These are phyloP conservation scores for Neobulgaria alba DNA, from an alignment of 2,329 filamentous ascomycete genomes.

Conservation along the genomic window DNA sequence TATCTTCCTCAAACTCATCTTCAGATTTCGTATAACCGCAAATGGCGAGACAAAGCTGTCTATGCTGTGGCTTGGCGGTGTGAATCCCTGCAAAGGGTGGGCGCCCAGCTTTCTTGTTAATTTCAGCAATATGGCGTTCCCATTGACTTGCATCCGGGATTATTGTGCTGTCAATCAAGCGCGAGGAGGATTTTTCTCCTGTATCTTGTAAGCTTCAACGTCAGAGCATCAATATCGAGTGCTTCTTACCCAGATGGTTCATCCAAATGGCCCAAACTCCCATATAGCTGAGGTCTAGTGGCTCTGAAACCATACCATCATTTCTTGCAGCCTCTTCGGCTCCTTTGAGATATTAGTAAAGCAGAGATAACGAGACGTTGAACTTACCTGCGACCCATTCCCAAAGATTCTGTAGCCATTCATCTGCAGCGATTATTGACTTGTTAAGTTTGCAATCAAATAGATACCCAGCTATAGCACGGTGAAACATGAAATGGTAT, in stretches of 20 bases:
- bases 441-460: conserved; percentile 59
- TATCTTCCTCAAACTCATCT: conserved; percentile 35
- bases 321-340: conserved; percentile 56
- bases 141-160: conserved; percentile 42
- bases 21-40: conserved; percentile 61
- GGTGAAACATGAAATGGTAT: conserved; percentile 48
- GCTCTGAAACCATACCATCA: conserved; percentile 60
- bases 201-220: conserved; percentile 2
- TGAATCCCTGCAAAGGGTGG: conserved; percentile 53
- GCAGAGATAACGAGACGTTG: neutral
- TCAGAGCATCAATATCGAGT: neutral
- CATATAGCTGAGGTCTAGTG: conserved; percentile 66
- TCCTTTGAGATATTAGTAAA: conserved; percentile 31
- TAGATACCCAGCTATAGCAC: conserved; percentile 53
- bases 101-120: conserved; percentile 55
- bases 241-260: conserved; percentile 51
- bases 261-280: conserved; percentile 67
- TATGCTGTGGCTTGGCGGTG: conserved; percentile 59
- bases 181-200: conserved; percentile 41
- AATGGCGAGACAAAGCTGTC: conserved; percentile 66
- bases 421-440: conserved; percentile 59
- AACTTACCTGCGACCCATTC: conserved; percentile 58
- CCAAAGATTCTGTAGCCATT: conserved; percentile 74
- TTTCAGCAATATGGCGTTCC: conserved; percentile 52
- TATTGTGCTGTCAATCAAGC: conserved; percentile 38